Conservation (phyloP, 164 flowering plant species). For the Vitis riparia region DNA sequence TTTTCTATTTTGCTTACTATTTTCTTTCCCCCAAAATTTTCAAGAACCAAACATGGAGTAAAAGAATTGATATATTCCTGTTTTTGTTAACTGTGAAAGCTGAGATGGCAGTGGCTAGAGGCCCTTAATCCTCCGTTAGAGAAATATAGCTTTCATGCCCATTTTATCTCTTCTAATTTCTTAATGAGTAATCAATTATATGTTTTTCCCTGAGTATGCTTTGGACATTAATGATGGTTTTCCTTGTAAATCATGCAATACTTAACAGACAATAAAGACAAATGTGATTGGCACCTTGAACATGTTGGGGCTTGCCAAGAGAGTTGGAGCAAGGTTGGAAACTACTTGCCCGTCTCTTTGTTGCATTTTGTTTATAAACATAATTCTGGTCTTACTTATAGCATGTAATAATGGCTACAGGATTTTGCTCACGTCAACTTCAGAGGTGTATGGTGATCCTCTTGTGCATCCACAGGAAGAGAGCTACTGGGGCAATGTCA, state of each 20-base stretch:
- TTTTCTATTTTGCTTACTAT: too few relatives aligned
- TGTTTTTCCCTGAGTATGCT: too few relatives aligned
- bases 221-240: background rate
- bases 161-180: too few relatives aligned
- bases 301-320: slow-evolving; percentile 77
- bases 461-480: slow-evolving; percentile 90
- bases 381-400: slow-evolving; percentile 1
- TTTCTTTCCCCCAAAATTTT: too few relatives aligned
- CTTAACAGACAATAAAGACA: slow-evolving; percentile 75
- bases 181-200: too few relatives aligned
- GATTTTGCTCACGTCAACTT: slow-evolving; percentile 91
- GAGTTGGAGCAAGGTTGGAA: slow-evolving; percentile 75
- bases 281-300: slow-evolving; percentile 79
- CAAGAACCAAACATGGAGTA: too few relatives aligned
- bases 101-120: too few relatives aligned
- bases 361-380: background rate
- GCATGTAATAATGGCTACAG: slow-evolving; percentile 23
- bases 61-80: too few relatives aligned
- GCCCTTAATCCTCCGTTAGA: too few relatives aligned
- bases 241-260: slow-evolving; percentile 1
- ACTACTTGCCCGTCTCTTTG: background rate
- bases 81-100: too few relatives aligned
- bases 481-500: slow-evolving; percentile 96
- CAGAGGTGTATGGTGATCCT: slow-evolving; percentile 99
- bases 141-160: too few relatives aligned